phyloP scores from a whole-genome alignment of 148 eudicot genomes.

The Rhododendron mucronatum region DNA sequence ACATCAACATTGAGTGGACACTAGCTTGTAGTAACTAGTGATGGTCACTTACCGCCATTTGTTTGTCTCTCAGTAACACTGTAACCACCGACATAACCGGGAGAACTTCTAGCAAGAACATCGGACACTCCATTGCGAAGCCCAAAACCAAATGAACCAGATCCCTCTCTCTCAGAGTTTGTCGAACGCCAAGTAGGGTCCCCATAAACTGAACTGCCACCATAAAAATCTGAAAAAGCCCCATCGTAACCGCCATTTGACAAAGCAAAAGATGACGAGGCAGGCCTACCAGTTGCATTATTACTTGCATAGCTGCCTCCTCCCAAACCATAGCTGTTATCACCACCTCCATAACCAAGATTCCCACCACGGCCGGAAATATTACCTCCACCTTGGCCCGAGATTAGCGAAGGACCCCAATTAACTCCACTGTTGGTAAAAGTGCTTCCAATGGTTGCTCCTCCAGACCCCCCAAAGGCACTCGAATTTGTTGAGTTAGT shows the following conservation, averaged over 20 bases:
- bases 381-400: slow-evolving; percentile 41
- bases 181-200: slow-evolving; percentile 59
- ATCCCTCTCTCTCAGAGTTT: slow-evolving; percentile 46
- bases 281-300: slow-evolving; percentile 31
- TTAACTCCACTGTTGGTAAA: slow-evolving; percentile 19
- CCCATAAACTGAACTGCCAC: slow-evolving; percentile 42
- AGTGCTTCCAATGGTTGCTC: slow-evolving; percentile 17
- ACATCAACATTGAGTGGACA: background rate
- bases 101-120: slow-evolving; percentile 36
- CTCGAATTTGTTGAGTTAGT: slow-evolving; percentile 11
- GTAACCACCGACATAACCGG: slow-evolving; percentile 55
- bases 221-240: slow-evolving; percentile 47
- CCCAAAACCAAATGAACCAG: slow-evolving; percentile 58
- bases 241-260: slow-evolving; percentile 51
- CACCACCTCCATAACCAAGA: slow-evolving; percentile 42
- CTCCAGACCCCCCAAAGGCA: slow-evolving; percentile 15
- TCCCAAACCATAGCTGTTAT: slow-evolving; percentile 39
- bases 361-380: slow-evolving; percentile 34
- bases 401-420: slow-evolving; percentile 39
- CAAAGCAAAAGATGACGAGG: slow-evolving; percentile 36
- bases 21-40: background rate
- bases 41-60: slow-evolving; percentile 47
- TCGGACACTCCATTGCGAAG: slow-evolving; percentile 44
- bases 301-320: slow-evolving; percentile 41
- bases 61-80: slow-evolving; percentile 47